Conservation (phyloP, 257 asterid species). For the Thymus mandschuricus region DNA sequence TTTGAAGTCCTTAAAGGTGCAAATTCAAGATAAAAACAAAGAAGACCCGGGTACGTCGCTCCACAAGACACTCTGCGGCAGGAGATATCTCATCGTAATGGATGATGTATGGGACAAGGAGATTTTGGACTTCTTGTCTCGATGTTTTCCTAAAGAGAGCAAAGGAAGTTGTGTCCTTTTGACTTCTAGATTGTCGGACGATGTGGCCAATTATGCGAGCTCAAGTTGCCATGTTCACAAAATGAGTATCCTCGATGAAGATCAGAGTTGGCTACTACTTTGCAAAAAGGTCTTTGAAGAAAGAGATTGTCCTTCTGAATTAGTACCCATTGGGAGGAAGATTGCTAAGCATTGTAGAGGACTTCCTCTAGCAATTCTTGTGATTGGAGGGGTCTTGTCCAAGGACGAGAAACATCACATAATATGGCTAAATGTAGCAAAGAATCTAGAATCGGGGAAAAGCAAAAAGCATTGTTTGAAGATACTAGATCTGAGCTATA, state of each 20-base stretch:
- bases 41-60: background rate
- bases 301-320: background rate
- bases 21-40: no score
- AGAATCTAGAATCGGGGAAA: background rate
- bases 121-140: conserved; percentile 12
- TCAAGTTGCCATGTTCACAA: background rate
- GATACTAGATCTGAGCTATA: conserved; percentile 27
- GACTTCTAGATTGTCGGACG: conserved; percentile 22
- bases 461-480: background rate
- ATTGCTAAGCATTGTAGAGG: conserved; percentile 29
- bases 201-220: conserved; percentile 14
- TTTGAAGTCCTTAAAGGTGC: background rate
- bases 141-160: background rate
- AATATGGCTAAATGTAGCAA: conserved; percentile 16
- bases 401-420: background rate
- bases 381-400: conserved; percentile 29
- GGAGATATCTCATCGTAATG: conserved; percentile 24
- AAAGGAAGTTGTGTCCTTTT: conserved; percentile 31
- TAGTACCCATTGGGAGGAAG: conserved; percentile 14
- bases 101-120: conserved; percentile 35
- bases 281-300: conserved; percentile 17
- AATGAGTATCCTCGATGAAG: background rate
- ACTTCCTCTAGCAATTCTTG: conserved; percentile 35
- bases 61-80: background rate
- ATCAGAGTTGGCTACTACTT: conserved; percentile 28